Evolutionary conservation across 257 asterid species (phyloP), one percentile per base, ranked within the genome.

Genomic region (Petrea volubilis): DNA sequence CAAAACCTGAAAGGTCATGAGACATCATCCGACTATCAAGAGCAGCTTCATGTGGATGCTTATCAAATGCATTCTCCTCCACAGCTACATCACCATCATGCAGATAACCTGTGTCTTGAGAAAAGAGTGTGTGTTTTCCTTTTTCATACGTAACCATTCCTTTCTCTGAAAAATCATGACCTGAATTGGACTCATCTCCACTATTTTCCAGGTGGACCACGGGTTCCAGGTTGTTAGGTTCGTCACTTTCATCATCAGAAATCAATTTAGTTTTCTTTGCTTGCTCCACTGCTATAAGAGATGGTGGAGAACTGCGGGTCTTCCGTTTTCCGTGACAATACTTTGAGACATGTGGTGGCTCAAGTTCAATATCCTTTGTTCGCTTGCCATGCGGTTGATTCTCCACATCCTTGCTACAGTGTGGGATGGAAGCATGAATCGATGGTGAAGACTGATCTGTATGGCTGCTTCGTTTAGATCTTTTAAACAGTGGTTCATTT

Each of bases 401-500:
- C 50, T 60, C 64, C 25, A 17, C 52, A 2, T 36, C 64, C 38
- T 25, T 9, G 28, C 59, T 63, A 56, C 28, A 41, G 59, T 66
- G 67, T 7, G 64, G 44, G 7, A 9, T 21, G 3, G 51, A 40
- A 59, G 68, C 23, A 21, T 43, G 38, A 61, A 7, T 13, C 15
- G 73, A 63, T 17, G 57, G 27, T 62, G 72, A 51, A 43, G 77
- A 23, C 41, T 78, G 65, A 51, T 67, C 68, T 47, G 60, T 57
- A 57, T 62, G 61, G 52, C 61, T 59, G 71, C 57, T 60, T 40
- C 36, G 47, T 71, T 62, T 77, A 23, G 77, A 64, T 46, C 71
- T 70, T 60, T 79, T 84, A 41, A 46, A 3, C 21, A 68, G 79
- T 24, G 85, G 82, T 59, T 69, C 87, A 21, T 53, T 23, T 68